Conservation (phyloP, 2,329 filamentous ascomycete species). For the Stylonectria norvegica region DNA sequence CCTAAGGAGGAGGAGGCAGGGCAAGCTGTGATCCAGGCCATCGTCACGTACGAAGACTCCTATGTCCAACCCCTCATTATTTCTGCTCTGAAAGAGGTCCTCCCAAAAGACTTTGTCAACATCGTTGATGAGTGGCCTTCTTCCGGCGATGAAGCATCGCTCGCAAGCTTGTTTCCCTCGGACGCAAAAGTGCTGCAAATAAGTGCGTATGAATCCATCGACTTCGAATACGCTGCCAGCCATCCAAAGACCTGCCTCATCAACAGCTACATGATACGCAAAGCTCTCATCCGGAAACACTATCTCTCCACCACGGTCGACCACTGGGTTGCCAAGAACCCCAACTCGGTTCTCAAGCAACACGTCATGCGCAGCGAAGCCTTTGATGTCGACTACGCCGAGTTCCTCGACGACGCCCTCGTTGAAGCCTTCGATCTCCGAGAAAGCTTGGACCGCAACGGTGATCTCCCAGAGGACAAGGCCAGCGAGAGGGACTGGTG, state of each 20-base stretch:
- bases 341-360: constrained; percentile 61
- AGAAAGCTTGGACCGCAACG: constrained; percentile 71
- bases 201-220: constrained; percentile 78
- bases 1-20: constrained; percentile 13
- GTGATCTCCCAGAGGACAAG: constrained; percentile 22
- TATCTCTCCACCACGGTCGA: constrained; percentile 81
- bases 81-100: constrained; percentile 61
- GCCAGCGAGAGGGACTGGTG: constrained; percentile 70
- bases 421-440: constrained; percentile 85
- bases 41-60: constrained; percentile 79
- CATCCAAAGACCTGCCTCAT: constrained; percentile 62
- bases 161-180: constrained; percentile 35
- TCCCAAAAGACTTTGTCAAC: constrained; percentile 54
- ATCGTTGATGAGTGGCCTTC: constrained; percentile 47
- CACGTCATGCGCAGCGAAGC: constrained; percentile 77
- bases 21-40: constrained; percentile 49
- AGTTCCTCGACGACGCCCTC: constrained; percentile 91
- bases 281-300: constrained; percentile 94
- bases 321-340: constrained; percentile 83
- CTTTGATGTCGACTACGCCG: constrained; percentile 94
- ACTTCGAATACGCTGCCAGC: constrained; percentile 71
- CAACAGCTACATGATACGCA: constrained; percentile 93
- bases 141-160: constrained; percentile 32
- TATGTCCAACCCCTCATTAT: constrained; percentile 89
- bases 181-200: constrained; percentile 66